A percentile compares a stretch with the other conserved stretches of the same genome.
Evolutionary conservation across 225 moss, liverwort and hornwort species (phyloP).

Genomic region (Ulota crispa): DNA sequence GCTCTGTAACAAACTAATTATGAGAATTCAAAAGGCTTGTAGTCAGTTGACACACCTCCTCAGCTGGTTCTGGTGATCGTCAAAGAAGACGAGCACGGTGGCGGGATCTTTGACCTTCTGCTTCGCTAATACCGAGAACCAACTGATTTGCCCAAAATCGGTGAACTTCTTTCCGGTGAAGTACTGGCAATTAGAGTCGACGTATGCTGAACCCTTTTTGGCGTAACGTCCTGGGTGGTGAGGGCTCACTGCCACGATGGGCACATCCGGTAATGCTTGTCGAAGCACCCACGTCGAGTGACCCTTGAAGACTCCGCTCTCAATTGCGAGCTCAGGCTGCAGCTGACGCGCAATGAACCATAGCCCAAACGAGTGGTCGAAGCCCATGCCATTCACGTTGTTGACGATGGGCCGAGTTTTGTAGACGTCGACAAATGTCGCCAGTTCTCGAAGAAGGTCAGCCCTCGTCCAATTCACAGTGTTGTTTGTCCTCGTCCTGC

Average conservation of each 20-base stretch:
- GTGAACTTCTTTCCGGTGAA: conserved; percentile 23
- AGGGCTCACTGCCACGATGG: conserved; percentile 35
- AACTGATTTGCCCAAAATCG: conserved; percentile 25
- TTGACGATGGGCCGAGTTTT: not conserved
- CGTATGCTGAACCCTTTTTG: conserved; percentile 17
- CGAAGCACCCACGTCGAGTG: conserved; percentile 30
- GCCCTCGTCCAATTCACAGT: not conserved
- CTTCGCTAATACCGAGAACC: conserved; percentile 27
- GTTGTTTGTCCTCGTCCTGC: conserved; percentile 6
- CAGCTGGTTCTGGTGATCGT: conserved; percentile 38
- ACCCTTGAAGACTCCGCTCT: conserved; percentile 13
- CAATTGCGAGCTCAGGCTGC: conserved; percentile 10
- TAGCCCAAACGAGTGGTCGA: conserved; percentile 34
- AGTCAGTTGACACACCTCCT: conserved; percentile 9
- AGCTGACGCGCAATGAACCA: conserved; percentile 33
- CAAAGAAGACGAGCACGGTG: conserved; percentile 37
- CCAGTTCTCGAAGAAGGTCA: conserved; percentile 17
- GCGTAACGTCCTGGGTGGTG: conserved; percentile 26
- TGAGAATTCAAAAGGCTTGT: not conserved
- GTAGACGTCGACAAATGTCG: not conserved
- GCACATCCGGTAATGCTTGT: conserved; percentile 19
- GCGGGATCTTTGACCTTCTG: conserved; percentile 19
- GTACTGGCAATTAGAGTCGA: conserved; percentile 37
- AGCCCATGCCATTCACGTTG: conserved; percentile 26
- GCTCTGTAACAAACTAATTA: not conserved